phyloP scores from a whole-genome alignment of 768 basidiomycete species.

The Boletus rufocinnamomeus region DNA sequence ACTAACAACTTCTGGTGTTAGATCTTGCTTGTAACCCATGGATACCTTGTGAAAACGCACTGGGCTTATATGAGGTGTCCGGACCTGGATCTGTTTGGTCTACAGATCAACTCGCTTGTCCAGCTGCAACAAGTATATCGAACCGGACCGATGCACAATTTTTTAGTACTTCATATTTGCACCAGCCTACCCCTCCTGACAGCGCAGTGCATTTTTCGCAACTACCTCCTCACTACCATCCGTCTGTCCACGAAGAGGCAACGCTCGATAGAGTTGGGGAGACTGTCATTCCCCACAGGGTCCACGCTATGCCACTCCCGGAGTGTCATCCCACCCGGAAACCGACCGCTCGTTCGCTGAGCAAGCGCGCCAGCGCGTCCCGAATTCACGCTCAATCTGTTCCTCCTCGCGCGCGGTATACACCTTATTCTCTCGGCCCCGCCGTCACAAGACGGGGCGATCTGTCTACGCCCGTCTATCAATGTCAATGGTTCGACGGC shows the following conservation, averaged over 20 bases:
- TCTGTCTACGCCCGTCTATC: neutral
- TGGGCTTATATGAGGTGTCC: neutral
- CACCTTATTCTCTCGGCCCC: constrained; percentile 7
- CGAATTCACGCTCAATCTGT: neutral
- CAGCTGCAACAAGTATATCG: neutral
- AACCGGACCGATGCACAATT: neutral
- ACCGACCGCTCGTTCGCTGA: neutral
- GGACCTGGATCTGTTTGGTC: neutral
- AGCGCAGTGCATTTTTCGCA: neutral
- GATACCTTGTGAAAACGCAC: neutral
- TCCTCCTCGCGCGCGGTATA: neutral
- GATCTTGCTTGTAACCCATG: neutral
- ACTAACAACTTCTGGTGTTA: constrained; percentile 1
- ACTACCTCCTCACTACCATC: neutral
- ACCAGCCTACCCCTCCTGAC: neutral
- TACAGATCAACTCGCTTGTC: neutral
- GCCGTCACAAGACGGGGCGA: neutral
- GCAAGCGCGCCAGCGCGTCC: neutral
- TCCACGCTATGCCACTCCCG: neutral
- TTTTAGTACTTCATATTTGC: neutral
- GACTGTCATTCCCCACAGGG: too few relatives aligned
- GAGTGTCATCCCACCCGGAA: neutral
- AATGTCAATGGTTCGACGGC: constrained; percentile 19
- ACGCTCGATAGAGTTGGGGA: neutral
- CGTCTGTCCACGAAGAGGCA: neutral